Conservation (phyloP, 495 filamentous ascomycete genomes). For the Penicillium taxi region DNA sequence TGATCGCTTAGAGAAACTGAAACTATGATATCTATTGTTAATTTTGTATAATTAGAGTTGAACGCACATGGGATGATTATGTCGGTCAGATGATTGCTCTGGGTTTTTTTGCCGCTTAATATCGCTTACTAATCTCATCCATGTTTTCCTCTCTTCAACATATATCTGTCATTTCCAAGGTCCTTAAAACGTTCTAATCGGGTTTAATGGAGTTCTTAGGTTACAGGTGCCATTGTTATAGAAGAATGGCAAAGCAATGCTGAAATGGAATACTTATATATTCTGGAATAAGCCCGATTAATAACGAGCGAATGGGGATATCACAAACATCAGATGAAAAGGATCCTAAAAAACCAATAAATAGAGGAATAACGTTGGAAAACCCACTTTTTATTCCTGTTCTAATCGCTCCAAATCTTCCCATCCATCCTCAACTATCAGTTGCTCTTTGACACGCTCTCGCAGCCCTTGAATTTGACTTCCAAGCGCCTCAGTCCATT, state of each 20-base stretch:
- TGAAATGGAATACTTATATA: too few species aligned
- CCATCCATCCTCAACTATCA: conserved; percentile 65
- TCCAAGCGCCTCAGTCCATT: conserved; percentile 68
- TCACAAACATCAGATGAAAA: conserved; percentile 14
- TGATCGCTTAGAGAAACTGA: too few species aligned
- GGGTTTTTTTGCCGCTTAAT: too few species aligned
- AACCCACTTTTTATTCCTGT: conserved; percentile 15
- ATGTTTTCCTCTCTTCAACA: too few species aligned
- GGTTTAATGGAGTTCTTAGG: too few species aligned
- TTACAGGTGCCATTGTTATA: too few species aligned
- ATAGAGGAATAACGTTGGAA: conserved; percentile 7
- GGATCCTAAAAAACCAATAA: conserved; percentile 7
- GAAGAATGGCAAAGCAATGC: too few species aligned
- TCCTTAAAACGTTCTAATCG: too few species aligned
- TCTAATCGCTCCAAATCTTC: conserved; percentile 52
- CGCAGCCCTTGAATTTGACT: conserved; percentile 47
- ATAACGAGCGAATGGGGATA: conserved; percentile 26
- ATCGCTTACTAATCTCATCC: too few species aligned
- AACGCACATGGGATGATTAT: neutral
- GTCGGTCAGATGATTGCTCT: too few species aligned
- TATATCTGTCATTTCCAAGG: too few species aligned
- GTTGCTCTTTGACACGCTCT: conserved; percentile 53
- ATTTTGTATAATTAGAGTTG: conserved; percentile 1
- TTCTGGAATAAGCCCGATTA: conserved; percentile 9
- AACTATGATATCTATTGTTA: too few species aligned